These are phyloP conservation scores for Kurtzmaniella cleridarum DNA, from an alignment of 805 yeast genomes.

Conservation along the genomic window DNA sequence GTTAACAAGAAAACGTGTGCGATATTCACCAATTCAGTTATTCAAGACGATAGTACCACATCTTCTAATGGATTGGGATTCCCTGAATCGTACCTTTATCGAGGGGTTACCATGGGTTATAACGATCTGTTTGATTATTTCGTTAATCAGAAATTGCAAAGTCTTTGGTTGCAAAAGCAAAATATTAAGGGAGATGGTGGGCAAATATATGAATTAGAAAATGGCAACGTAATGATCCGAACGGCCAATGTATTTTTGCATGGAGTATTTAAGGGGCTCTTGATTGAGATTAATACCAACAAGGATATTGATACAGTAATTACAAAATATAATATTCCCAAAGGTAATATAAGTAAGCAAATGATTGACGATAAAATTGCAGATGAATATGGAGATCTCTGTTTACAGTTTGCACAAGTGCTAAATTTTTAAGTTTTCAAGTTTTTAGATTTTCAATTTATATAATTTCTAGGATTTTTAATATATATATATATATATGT, in stretches of 20 bases:
- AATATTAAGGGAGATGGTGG: slow-evolving; percentile 74
- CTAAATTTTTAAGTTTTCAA: slow-evolving; percentile 31
- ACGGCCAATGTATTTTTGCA: slow-evolving; percentile 70
- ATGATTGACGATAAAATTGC: slow-evolving; percentile 19
- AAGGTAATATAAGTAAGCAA: slow-evolving; percentile 29
- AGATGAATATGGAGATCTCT: slow-evolving; percentile 36
- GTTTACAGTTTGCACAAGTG: slow-evolving; percentile 36
- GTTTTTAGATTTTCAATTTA: too few relatives aligned
- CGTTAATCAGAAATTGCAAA: slow-evolving; percentile 52
- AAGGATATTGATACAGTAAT: slow-evolving; percentile 23
- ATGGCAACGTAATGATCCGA: slow-evolving; percentile 49
- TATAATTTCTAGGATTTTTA: too few relatives aligned
- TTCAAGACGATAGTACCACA: neutral
- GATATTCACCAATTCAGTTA: slow-evolving; percentile 22
- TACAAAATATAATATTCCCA: slow-evolving; percentile 32
- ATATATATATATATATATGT: too few relatives aligned
- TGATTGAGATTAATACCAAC: slow-evolving; percentile 51
- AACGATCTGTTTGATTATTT: slow-evolving; percentile 56
- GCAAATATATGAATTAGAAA: slow-evolving; percentile 50
- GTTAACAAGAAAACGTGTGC: slow-evolving; percentile 38
- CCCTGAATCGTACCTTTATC: slow-evolving; percentile 36
- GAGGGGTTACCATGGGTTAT: slow-evolving; percentile 50
- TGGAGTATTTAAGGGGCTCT: slow-evolving; percentile 66
- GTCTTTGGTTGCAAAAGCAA: slow-evolving; percentile 68
- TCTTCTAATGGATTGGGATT: slow-evolving; percentile 1